Percentiles rank a stretch among this genome's conserved stretches.
These are phyloP conservation scores for Auricularia cornea DNA, from an alignment of 768 basidiomycete species.

Conservation along the genomic window DNA sequence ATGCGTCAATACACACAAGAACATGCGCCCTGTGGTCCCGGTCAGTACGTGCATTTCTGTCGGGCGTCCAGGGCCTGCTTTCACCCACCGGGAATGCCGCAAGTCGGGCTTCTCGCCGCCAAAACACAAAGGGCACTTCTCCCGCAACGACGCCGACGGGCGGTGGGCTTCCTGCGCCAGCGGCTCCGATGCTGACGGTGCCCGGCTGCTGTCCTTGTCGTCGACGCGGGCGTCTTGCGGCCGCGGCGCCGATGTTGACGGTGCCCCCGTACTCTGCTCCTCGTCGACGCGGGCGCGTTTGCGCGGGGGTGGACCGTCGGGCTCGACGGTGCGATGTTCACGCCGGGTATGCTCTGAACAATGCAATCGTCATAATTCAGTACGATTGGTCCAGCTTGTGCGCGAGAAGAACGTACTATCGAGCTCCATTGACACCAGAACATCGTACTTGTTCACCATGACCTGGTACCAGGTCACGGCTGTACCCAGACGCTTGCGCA, in stretches of 20 bases:
- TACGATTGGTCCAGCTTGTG: no score
- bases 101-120: neutral
- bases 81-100: neutral
- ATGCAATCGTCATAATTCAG: neutral
- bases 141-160: neutral
- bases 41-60: neutral
- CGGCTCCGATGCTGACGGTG: neutral
- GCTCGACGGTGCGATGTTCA: no score
- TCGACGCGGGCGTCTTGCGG: neutral
- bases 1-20: slow-evolving; percentile 25
- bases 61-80: no score
- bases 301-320: no score
- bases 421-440: neutral
- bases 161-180: neutral
- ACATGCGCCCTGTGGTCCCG: slow-evolving; percentile 10
- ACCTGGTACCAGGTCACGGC: neutral
- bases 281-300: no score
- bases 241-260: no score
- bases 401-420: neutral
- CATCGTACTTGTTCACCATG: neutral
- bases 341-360: neutral
- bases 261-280: neutral
- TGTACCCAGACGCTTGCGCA: neutral
- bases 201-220: neutral
- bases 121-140: neutral